Evolutionary conservation across 1,284 basidiomycete genomes (phyloP), one percentile per base, ranked within the genome.

Genomic region (Moesziomyces sp.): DNA sequence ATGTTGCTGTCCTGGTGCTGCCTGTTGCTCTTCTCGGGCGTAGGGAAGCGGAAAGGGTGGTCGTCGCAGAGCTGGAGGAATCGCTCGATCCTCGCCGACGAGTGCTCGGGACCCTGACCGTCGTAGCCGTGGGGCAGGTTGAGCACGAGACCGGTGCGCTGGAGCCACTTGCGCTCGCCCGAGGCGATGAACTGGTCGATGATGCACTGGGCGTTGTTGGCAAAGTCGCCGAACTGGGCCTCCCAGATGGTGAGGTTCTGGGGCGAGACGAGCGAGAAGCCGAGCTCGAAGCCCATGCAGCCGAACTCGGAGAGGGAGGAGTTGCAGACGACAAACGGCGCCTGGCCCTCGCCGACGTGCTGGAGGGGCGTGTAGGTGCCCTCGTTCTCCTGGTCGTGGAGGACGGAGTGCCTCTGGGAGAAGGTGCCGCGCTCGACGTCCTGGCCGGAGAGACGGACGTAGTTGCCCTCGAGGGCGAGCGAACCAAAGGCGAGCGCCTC

Each of bases 1-100:
- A 99, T 95, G 85, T 99, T 99, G 86, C 94, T 96, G 85, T 99
- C 97, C 87, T 99, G 97, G 84, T 97, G 94, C 84, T 97, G 94
- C 58, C 97, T 88, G 84, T 95, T 93, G 74, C 95, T 87, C 88
- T 96, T 95, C 85, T 97, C 90, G 1, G 89, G 88, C 0, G 90
- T 90, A 5, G 97, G 97, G 90, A 91, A 98, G 75, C 91, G 84
- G 85, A 95, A 89, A 11, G 96, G 96, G 85, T 99, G 94, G 83
- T 99, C 97, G 85, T 97, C 97, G 82, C 94, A 97, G 44, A 99
- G 89, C 86, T 98, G 95, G 78, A 99, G 87, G 90, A 98, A 99
- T 48, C 97, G 89, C 87, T 99, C 97, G 57, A 98, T 89, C 66
- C 97, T 89, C 56, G 92, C 97, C 80, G 93, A 95, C 24, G 96